Percentiles rank a stretch among this genome's conserved stretches.
phyloP scores from a whole-genome alignment of 73 alveolate species.

The Breviolum minutum region DNA sequence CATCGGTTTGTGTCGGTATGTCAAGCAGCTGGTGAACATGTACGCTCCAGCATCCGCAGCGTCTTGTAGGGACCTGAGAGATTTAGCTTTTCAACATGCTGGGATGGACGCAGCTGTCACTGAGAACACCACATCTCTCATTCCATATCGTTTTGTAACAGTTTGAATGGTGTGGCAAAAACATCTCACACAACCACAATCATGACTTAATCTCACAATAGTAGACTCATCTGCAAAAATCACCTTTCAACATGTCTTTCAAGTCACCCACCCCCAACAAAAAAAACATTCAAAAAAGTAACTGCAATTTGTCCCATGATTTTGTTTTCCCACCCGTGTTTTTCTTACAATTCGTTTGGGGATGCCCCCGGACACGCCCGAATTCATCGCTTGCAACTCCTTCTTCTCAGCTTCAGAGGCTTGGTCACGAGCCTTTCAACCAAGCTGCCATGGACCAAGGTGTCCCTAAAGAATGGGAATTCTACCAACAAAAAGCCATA shows the following conservation, averaged over 20 bases:
- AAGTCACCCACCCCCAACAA: too few relatives aligned
- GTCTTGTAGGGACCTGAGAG: slow-evolving; percentile 61
- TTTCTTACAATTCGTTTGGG: background rate
- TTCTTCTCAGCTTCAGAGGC: slow-evolving; percentile 61
- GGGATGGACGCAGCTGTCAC: background rate
- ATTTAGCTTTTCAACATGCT: background rate
- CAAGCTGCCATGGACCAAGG: background rate
- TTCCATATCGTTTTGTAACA: too few relatives aligned
- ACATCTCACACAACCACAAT: background rate
- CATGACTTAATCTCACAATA: too few relatives aligned
- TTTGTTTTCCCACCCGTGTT: too few relatives aligned
- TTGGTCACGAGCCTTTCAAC: slow-evolving; percentile 41
- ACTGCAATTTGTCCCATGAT: too few relatives aligned
- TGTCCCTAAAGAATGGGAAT: too few relatives aligned
- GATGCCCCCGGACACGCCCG: slow-evolving; percentile 51
- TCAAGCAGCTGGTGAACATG: slow-evolving; percentile 53
- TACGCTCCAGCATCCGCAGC: slow-evolving; percentile 90
- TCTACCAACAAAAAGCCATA: too few relatives aligned
- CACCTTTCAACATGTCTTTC: too few relatives aligned
- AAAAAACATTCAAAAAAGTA: too few relatives aligned
- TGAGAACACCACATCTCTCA: too few relatives aligned
- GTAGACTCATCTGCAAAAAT: too few relatives aligned
- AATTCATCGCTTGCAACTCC: slow-evolving; percentile 53
- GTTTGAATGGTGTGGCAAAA: background rate
- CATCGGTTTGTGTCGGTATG: too few relatives aligned